Conservation (phyloP, 2,329 filamentous ascomycete species). For the Phyllosticta citriasiana region DNA sequence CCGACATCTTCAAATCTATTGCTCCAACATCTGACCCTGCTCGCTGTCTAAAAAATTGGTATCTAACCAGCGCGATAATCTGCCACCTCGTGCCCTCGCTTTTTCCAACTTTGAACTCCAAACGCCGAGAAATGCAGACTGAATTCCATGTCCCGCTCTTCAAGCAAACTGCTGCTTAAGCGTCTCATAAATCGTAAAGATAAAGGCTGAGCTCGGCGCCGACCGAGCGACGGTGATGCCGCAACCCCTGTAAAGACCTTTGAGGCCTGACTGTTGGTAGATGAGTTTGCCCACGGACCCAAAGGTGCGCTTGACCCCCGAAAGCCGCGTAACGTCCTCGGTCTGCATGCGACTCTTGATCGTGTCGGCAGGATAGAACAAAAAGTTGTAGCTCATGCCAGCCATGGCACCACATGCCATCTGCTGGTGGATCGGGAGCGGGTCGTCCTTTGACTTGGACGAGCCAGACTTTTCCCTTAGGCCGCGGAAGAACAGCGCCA, state of each 20-base stretch:
- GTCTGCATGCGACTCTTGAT: conserved; percentile 98
- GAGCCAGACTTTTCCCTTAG: conserved; percentile 17
- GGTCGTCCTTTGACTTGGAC: conserved; percentile 34
- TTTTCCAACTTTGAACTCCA: not conserved
- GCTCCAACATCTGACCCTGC: not conserved
- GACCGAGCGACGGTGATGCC: conserved; percentile 84
- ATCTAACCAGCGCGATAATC: not conserved
- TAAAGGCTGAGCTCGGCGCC: conserved; percentile 93
- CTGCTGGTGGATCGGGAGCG: conserved; percentile 75
- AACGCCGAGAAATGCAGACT: conserved; percentile 1
- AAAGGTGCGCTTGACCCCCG: conserved; percentile 55
- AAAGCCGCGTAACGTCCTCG: conserved; percentile 51
- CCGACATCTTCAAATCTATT: not conserved
- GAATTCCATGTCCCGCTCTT: not conserved
- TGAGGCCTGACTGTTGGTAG: conserved; percentile 75
- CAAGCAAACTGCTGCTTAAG: conserved; percentile 57
- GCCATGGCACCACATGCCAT: conserved; percentile 78
- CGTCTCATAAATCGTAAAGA: conserved; percentile 90
- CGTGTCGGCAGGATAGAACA: conserved; percentile 95
- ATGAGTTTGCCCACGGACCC: conserved; percentile 58
- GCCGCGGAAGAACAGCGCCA: conserved; percentile 58
- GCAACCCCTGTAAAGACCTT: conserved; percentile 84
- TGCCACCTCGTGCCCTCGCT: not conserved
- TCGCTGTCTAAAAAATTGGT: not conserved
- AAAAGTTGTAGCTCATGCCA: conserved; percentile 90